These are phyloP conservation scores for Penicillium occitanis DNA, from an alignment of 2,329 filamentous ascomycete genomes.

Conservation along the genomic window DNA sequence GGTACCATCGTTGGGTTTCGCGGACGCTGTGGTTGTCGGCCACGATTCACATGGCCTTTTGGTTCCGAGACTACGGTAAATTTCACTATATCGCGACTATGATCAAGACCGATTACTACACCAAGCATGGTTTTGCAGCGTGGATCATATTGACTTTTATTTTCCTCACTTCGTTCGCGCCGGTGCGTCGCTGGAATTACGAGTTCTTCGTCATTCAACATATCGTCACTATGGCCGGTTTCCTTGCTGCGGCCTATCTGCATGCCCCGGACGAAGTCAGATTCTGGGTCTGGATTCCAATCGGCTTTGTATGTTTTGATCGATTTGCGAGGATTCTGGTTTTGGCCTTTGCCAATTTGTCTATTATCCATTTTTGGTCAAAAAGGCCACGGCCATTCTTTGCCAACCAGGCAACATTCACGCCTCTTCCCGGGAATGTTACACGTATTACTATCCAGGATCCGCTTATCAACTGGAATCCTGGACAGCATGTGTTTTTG, in stretches of 20 bases:
- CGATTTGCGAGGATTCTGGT: constrained; percentile 40
- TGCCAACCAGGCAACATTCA: constrained; percentile 47
- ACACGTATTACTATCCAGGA: constrained; percentile 58
- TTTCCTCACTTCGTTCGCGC: constrained; percentile 51
- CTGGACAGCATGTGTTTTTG: constrained; percentile 64
- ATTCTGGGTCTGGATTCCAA: constrained; percentile 49
- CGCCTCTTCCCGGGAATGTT: constrained; percentile 54
- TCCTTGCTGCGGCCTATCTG: constrained; percentile 50
- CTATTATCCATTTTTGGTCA: constrained; percentile 38
- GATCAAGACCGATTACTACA: constrained; percentile 50
- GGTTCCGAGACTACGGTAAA: constrained; percentile 53
- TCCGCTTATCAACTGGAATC: constrained; percentile 58
- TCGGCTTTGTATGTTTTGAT: constrained; percentile 50
- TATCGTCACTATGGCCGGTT: constrained; percentile 52
- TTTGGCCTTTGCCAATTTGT: constrained; percentile 43
- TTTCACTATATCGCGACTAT: constrained; percentile 53
- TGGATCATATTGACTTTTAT: constrained; percentile 55
- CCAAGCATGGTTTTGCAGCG: constrained; percentile 53
- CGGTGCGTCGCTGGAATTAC: constrained; percentile 52
- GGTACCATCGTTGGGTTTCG: constrained; percentile 55
- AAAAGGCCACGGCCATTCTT: constrained; percentile 30
- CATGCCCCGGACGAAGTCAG: constrained; percentile 49
- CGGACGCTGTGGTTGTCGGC: constrained; percentile 54
- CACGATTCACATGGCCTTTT: constrained; percentile 57
- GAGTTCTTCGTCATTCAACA: constrained; percentile 58